A percentile compares a stretch with the other conserved stretches of the same genome.
Conservation (phyloP, 129 eudicot genomes). For the Helichrysum umbraculigerum region DNA sequence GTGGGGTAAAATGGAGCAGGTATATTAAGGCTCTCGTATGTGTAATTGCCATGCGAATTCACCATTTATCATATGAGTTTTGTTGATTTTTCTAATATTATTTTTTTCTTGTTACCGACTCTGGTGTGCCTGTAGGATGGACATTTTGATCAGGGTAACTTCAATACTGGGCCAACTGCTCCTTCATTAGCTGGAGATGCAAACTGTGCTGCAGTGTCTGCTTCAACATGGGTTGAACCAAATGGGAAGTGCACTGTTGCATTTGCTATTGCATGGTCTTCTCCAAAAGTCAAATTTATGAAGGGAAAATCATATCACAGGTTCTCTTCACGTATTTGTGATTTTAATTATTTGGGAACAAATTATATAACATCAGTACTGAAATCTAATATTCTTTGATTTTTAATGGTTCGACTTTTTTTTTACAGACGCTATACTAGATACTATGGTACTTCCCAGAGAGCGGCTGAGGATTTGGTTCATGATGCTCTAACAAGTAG, state of each 20-base stretch:
- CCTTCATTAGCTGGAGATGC: conserved; percentile 97
- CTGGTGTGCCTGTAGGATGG: conserved; percentile 65
- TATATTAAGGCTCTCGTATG: conserved; percentile 9
- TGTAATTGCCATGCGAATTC: background rate
- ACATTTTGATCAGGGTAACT: conserved; percentile 71
- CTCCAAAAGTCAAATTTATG: conserved; percentile 86
- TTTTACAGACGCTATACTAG: conserved; percentile 80
- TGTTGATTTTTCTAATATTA: background rate
- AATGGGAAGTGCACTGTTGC: conserved; percentile 97
- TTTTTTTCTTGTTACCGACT: background rate
- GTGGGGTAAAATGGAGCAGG: conserved; percentile 95
- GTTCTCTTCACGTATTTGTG: conserved; percentile 33
- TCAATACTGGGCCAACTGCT: conserved; percentile 63
- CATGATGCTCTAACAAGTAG: conserved; percentile 89
- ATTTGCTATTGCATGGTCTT: conserved; percentile 88
- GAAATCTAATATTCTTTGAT: background rate
- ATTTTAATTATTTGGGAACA: background rate
- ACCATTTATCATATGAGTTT: background rate
- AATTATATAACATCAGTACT: background rate
- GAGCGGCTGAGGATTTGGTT: conserved; percentile 80
- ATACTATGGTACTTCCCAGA: conserved; percentile 85
- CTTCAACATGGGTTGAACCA: conserved; percentile 97
- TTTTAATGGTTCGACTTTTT: background rate
- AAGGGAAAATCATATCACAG: conserved; percentile 93
- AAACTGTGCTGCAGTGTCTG: conserved; percentile 93